Evolutionary conservation across 345 rosid genomes (phyloP), one percentile per base, ranked within the genome.

Genomic region (Linum usitatissimum): DNA sequence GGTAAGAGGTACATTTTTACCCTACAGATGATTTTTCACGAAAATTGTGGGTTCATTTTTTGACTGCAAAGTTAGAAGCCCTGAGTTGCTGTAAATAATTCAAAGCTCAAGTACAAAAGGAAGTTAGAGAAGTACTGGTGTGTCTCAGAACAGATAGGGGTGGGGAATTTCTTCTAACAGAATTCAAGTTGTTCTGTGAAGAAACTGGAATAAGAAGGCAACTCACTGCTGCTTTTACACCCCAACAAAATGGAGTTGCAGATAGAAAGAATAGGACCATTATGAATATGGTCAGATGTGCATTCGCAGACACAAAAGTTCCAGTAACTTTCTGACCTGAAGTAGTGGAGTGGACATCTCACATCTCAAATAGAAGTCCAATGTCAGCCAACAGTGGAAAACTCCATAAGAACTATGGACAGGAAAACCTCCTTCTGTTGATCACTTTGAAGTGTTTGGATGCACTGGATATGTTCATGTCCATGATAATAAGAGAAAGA

Each of bases 281-380:
- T 13, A n/a, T n/a, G 30, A 31, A 61, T 6, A 17, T 17, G 51
- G 49, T 15, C 6, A 13, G 23, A 13, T 18, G 53, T 45, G 12
- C 15, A 10, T 45, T 61, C 14, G 2, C 19, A 5, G 18, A n/a
- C 6, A 36, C 0, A 6, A 34, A 38, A 38, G 30, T 61, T 19
- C 64, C 30, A 23, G 2, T 4, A 38, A 13, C 8, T 17, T 61
- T 61, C 51, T 61, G 64, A 53, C 64, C 64, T 13, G 64, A 61
- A 38, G 64, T 53, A 12, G 64, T 38, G 6, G 19, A 34, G 3
- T 61, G 53, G 64, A 14, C 53, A 3, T 20, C 40, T 3, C 53
- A 61, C 40, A 45, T 61, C 6, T 23, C 36, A 5, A 61, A 61
- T 38, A 6, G 30, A 6, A 36, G 64, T 31, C 53, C 53, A 36